Conservation (phyloP, 768 basidiomycete species). For the Termitomyces sp. region DNA sequence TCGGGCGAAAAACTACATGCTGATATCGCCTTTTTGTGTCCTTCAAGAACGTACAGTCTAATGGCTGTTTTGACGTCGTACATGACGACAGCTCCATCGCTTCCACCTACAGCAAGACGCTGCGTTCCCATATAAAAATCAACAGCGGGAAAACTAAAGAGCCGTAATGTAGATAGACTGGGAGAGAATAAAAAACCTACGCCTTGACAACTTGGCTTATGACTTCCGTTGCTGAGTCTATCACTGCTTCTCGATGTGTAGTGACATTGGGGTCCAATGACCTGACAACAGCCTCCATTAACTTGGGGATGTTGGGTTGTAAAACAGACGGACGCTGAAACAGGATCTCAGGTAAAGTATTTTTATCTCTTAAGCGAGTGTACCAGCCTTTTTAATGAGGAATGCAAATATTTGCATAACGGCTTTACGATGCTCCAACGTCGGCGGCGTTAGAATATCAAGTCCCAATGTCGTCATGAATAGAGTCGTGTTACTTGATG, state of each 20-base stretch:
- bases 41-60: constrained; percentile 90
- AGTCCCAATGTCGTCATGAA: constrained; percentile 93
- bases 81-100: constrained; percentile 91
- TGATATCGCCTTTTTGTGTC: constrained; percentile 75
- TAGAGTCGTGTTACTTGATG: constrained; percentile 73
- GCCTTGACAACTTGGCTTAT: constrained; percentile 92
- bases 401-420: constrained; percentile 93
- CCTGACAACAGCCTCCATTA: constrained; percentile 95
- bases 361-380: background rate
- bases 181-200: constrained; percentile 34
- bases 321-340: constrained; percentile 76
- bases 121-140: constrained; percentile 89
- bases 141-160: constrained; percentile 78
- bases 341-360: background rate
- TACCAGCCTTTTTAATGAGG: constrained; percentile 77
- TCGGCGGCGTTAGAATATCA: constrained; percentile 78
- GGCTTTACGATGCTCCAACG: constrained; percentile 73
- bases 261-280: constrained; percentile 90
- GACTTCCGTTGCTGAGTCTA: constrained; percentile 91
- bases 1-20: constrained; percentile 94
- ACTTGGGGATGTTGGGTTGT: constrained; percentile 74
- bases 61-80: constrained; percentile 97
- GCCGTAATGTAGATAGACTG: background rate
- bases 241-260: constrained; percentile 72
- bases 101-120: constrained; percentile 88